A percentile compares a stretch with the other conserved stretches of the same genome.
Evolutionary conservation across 805 yeast genomes (phyloP).

Genomic region (Barnettozyma vustinii): DNA sequence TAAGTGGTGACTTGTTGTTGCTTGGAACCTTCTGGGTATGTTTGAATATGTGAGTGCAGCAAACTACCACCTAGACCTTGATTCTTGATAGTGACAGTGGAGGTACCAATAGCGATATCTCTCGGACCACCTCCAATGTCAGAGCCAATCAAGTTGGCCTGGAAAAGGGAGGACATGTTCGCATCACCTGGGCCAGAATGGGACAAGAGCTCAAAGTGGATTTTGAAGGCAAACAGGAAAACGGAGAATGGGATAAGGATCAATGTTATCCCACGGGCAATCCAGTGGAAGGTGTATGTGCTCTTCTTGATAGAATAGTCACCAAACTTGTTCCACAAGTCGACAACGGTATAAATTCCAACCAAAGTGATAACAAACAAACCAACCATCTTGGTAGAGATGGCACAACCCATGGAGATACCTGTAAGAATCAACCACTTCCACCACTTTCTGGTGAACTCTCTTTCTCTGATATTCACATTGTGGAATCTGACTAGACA

Average conservation of each 20-base stretch:
- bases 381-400: slow-evolving; percentile 97
- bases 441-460: slow-evolving; percentile 84
- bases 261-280: slow-evolving; percentile 56
- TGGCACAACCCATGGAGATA: slow-evolving; percentile 78
- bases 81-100: slow-evolving; percentile 40
- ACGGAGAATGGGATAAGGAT: slow-evolving; percentile 59
- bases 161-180: slow-evolving; percentile 74
- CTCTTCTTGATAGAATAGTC: slow-evolving; percentile 49
- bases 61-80: slow-evolving; percentile 74
- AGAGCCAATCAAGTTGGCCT: slow-evolving; percentile 67
- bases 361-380: slow-evolving; percentile 81
- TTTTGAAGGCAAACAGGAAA: slow-evolving; percentile 61
- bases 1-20: slow-evolving; percentile 96
- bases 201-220: slow-evolving; percentile 68
- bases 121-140: slow-evolving; percentile 62
- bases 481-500: slow-evolving; percentile 69
- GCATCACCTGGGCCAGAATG: slow-evolving; percentile 81
- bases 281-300: slow-evolving; percentile 57
- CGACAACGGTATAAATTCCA: slow-evolving; percentile 85
- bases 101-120: slow-evolving; percentile 55
- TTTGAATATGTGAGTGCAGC: slow-evolving; percentile 71
- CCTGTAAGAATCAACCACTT: slow-evolving; percentile 86
- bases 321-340: slow-evolving; percentile 81
- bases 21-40: slow-evolving; percentile 84
- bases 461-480: slow-evolving; percentile 34